A percentile compares a stretch with the other conserved stretches of the same genome.
These are phyloP conservation scores for Scedosporium dehoogii DNA, from an alignment of 2,329 filamentous ascomycete species.

Conservation along the genomic window DNA sequence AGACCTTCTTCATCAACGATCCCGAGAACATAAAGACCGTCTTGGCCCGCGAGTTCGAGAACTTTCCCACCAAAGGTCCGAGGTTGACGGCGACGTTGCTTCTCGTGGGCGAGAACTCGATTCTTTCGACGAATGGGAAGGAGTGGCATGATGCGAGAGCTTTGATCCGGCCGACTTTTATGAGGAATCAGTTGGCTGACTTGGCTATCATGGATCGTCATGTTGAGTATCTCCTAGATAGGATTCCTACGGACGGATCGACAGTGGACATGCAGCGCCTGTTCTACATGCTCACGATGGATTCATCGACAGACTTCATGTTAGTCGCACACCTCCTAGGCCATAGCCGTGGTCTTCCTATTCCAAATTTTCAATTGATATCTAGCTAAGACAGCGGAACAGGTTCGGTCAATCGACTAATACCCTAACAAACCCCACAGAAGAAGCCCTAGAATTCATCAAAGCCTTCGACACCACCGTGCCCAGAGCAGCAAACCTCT, in stretches of 20 bases:
- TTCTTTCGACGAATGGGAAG: background rate
- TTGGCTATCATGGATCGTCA: slow-evolving; percentile 74
- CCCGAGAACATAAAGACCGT: slow-evolving; percentile 1
- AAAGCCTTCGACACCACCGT: slow-evolving; percentile 31
- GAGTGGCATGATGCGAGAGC: slow-evolving; percentile 71
- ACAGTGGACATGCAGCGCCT: slow-evolving; percentile 60
- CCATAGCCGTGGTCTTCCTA: background rate
- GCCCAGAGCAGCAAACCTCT: background rate
- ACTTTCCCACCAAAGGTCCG: background rate
- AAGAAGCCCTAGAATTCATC: slow-evolving; percentile 32
- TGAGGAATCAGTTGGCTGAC: slow-evolving; percentile 74
- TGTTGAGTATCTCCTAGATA: slow-evolving; percentile 61
- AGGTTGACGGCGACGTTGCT: background rate
- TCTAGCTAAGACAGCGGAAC: background rate
- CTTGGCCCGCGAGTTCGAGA: background rate
- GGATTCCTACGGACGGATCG: slow-evolving; percentile 49
- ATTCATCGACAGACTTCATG: slow-evolving; percentile 79
- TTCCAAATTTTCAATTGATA: too few species aligned
- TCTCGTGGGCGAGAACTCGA: background rate
- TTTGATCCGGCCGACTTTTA: slow-evolving; percentile 77
- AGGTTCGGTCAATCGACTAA: slow-evolving; percentile 34
- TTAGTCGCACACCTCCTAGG: background rate
- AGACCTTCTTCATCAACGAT: background rate
- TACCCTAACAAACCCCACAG: slow-evolving; percentile 23
- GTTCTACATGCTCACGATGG: slow-evolving; percentile 77